A percentile compares a stretch with the other conserved stretches of the same genome.
Evolutionary conservation across 805 yeast species (phyloP).

Genomic region (Candida sonorensis): DNA sequence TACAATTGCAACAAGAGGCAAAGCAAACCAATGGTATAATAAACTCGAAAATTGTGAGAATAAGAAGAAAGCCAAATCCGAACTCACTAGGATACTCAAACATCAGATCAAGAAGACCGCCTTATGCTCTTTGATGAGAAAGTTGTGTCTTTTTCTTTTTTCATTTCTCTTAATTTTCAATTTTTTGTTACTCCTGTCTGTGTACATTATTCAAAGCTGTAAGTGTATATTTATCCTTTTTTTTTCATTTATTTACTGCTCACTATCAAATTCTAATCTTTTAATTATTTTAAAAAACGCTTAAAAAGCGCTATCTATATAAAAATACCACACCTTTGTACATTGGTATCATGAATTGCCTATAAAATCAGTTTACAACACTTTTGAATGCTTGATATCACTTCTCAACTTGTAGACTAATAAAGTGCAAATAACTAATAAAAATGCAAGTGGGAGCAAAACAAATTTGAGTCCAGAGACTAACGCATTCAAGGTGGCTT

Average conservation of each 20-base stretch:
- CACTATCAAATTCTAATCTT: no score
- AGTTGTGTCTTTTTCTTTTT: not conserved
- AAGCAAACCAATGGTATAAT: conserved; percentile 23
- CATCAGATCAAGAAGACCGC: conserved; percentile 38
- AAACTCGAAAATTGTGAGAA: conserved; percentile 33
- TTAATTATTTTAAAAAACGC: no score
- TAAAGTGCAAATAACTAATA: conserved; percentile 34
- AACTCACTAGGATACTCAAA: conserved; percentile 40
- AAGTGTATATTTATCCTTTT: not conserved
- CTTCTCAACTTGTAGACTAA: conserved; percentile 49
- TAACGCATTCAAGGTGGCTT: conserved; percentile 11
- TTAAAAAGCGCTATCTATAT: no score
- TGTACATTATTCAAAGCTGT: no score
- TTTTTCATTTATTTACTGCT: not conserved
- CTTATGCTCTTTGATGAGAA: conserved; percentile 27
- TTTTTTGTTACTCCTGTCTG: not conserved
- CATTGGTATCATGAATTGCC: no score
- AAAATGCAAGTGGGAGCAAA: conserved; percentile 32
- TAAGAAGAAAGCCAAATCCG: conserved; percentile 40
- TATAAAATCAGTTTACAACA: no score
- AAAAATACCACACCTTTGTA: no score
- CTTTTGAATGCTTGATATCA: conserved; percentile 57
- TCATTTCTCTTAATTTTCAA: no score
- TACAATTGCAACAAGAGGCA: conserved; percentile 22
- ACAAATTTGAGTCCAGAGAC: conserved; percentile 16